A percentile compares a stretch with the other conserved stretches of the same genome.
These are phyloP conservation scores for Phytopythium litorale DNA, from an alignment of 352 stramenopile species.

Conservation along the genomic window DNA sequence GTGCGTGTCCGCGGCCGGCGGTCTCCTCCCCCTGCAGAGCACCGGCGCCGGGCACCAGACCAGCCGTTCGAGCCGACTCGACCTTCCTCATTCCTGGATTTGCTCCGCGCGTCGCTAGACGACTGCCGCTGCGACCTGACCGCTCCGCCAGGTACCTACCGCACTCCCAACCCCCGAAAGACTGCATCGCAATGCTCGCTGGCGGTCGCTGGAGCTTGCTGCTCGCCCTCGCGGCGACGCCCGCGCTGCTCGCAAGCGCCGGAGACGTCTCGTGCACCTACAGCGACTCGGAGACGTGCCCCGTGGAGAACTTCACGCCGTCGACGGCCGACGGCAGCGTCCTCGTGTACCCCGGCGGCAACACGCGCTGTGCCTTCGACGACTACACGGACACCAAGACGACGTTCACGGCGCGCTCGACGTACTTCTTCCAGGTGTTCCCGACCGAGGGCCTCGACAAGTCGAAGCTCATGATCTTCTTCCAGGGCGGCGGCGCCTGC, in stretches of 20 bases:
- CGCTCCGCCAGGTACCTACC: not conserved
- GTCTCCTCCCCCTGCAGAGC: not conserved
- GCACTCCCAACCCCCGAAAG: not conserved
- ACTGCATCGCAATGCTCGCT: slow-evolving; percentile 1
- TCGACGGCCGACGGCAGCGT: slow-evolving; percentile 26
- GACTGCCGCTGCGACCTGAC: not conserved
- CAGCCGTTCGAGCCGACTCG: not conserved
- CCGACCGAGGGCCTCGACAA: slow-evolving; percentile 34
- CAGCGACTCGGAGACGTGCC: slow-evolving; percentile 22
- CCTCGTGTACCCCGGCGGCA: slow-evolving; percentile 41
- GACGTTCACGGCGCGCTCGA: slow-evolving; percentile 36
- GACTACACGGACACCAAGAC: slow-evolving; percentile 25
- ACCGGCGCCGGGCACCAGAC: not conserved
- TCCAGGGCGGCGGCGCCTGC: slow-evolving; percentile 58
- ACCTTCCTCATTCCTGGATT: not conserved
- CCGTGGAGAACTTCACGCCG: slow-evolving; percentile 22
- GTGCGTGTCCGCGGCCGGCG: not conserved
- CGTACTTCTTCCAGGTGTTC: slow-evolving; percentile 62
- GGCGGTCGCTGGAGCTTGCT: not conserved
- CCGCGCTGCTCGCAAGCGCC: not conserved
- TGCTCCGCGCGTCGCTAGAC: not conserved
- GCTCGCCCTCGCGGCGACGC: not conserved
- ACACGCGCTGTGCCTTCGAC: slow-evolving; percentile 51
- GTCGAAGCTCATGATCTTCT: slow-evolving; percentile 58
- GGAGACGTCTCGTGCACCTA: slow-evolving; percentile 27